Percentiles rank a stretch among this genome's conserved stretches.
Conservation (phyloP, 805 yeast genomes). For the Saccharomycopsis schoenii region DNA sequence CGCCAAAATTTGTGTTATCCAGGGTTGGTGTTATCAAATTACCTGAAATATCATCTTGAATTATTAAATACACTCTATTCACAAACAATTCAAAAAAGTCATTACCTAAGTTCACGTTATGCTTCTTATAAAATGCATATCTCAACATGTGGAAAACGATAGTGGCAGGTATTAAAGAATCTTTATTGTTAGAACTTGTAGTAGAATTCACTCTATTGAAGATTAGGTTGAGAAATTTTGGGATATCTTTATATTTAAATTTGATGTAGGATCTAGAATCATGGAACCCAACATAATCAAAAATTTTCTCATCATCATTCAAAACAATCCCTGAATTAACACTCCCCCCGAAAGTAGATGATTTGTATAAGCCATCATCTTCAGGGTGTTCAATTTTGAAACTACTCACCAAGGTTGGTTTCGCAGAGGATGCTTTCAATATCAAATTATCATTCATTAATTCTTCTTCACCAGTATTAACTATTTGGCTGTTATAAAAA, state of each 20-base stretch:
- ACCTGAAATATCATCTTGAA: constrained; percentile 9
- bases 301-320: constrained; percentile 3
- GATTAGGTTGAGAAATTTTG: constrained; percentile 60
- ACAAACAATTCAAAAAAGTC: constrained; percentile 41
- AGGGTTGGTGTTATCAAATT: background rate
- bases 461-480: background rate
- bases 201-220: constrained; percentile 41
- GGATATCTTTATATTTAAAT: constrained; percentile 55
- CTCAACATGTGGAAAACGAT: constrained; percentile 60
- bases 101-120: constrained; percentile 46
- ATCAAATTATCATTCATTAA: background rate
- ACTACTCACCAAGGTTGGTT: background rate
- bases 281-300: background rate
- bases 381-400: background rate
- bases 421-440: background rate
- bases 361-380: background rate
- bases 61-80: constrained; percentile 14
- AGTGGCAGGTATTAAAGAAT: constrained; percentile 55
- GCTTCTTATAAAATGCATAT: constrained; percentile 49
- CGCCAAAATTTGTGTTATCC: background rate
- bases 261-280: constrained; percentile 44
- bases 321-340: background rate
- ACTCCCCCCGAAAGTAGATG: background rate
- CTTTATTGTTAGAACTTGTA: constrained; percentile 34
- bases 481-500: background rate